phyloP scores from a whole-genome alignment of 2,329 filamentous ascomycete species.

The Sarocladium strictum region DNA sequence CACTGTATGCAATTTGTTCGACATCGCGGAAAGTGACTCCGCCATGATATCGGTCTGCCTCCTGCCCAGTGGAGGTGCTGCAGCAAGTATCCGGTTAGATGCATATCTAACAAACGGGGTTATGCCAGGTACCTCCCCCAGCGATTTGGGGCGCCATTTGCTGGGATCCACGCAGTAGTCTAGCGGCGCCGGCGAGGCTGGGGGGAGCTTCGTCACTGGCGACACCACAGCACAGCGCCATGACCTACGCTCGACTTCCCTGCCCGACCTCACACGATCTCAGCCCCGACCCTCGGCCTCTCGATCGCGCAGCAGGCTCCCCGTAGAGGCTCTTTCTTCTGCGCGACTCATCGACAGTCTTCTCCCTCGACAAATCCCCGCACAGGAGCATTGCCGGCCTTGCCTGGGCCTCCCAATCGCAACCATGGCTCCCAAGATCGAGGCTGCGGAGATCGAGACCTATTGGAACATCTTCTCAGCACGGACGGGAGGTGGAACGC shows the following conservation, averaged over 20 bases:
- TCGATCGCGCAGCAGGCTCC: neutral
- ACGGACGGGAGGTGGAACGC: conserved; percentile 54
- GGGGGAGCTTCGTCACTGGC: conserved; percentile 9
- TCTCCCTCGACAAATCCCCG: neutral
- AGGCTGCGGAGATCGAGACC: conserved; percentile 56
- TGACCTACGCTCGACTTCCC: neutral
- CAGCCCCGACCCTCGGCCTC: neutral
- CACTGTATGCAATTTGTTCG: no score
- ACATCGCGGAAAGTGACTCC: no score
- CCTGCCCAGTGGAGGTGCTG: no score
- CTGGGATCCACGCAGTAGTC: conserved; percentile 2
- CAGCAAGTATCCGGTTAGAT: neutral
- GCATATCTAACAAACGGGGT: neutral
- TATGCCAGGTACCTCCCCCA: neutral
- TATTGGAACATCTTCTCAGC: conserved; percentile 61
- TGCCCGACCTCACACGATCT: neutral
- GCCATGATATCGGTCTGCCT: no score
- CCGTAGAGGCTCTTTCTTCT: neutral
- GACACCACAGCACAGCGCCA: neutral
- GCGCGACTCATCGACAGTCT: neutral
- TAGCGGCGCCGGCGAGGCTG: conserved; percentile 4
- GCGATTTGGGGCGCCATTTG: neutral
- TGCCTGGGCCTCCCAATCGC: conserved; percentile 12
- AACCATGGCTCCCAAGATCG: conserved; percentile 55
- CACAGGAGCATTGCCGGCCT: neutral